These are phyloP conservation scores for Stellera chamaejasme DNA, from an alignment of 345 rosid genomes.

Conservation along the genomic window DNA sequence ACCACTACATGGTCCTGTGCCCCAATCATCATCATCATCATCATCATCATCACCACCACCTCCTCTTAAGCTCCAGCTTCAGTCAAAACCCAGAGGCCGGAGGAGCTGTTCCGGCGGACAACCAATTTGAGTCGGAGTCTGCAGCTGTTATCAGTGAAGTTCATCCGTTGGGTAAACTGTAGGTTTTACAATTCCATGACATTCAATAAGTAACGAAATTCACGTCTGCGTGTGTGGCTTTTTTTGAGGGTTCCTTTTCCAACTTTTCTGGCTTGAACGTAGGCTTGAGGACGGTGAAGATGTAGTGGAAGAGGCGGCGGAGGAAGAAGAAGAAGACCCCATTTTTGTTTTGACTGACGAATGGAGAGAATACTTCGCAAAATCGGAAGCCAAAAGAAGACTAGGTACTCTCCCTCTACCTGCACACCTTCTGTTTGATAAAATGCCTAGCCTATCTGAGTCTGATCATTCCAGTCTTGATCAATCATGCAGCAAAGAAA, in stretches of 20 bases:
- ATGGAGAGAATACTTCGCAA: slow-evolving; percentile 54
- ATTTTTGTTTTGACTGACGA: slow-evolving; percentile 53
- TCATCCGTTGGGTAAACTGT: slow-evolving; percentile 11
- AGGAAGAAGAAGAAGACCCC: slow-evolving; percentile 35
- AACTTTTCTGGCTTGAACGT: slow-evolving; percentile 1
- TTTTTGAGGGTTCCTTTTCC: background rate
- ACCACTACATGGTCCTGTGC: background rate
- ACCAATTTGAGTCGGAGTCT: slow-evolving; percentile 4
- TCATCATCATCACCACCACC: slow-evolving; percentile 7
- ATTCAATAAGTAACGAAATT: background rate
- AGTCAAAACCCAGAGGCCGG: background rate
- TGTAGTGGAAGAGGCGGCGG: slow-evolving; percentile 17
- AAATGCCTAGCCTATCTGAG: background rate
- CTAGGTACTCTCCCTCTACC: slow-evolving; percentile 14
- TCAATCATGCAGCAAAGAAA: slow-evolving; percentile 24
- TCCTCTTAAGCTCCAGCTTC: slow-evolving; percentile 5
- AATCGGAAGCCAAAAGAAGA: slow-evolving; percentile 52
- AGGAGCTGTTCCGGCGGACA: slow-evolving; percentile 9
- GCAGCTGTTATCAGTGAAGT: background rate
- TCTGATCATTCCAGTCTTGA: background rate
- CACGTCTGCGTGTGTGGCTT: background rate
- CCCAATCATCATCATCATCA: slow-evolving; percentile 14
- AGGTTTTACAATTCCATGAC: slow-evolving; percentile 4
- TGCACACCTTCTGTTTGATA: background rate
- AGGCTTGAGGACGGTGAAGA: slow-evolving; percentile 24